phyloP scores from a whole-genome alignment of 441 rosid genomes.

The Croton laevigatus region DNA sequence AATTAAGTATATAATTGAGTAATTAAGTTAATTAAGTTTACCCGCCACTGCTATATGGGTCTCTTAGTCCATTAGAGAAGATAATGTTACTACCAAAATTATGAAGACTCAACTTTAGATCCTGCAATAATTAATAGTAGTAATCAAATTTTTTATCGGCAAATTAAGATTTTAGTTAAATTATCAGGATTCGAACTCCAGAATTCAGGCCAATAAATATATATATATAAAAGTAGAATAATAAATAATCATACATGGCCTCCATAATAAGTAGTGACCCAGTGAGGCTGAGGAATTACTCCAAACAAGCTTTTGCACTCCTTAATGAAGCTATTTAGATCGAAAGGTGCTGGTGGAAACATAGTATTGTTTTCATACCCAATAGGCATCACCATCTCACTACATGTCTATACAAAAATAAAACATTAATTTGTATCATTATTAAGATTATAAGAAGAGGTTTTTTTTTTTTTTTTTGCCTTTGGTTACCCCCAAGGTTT shows the following conservation, averaged over 20 bases:
- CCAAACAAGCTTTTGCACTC: conserved; percentile 42
- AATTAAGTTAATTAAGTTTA: conserved; percentile 14
- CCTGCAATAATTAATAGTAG: conserved; percentile 1
- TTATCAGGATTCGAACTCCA: too few species aligned
- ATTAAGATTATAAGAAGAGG: too few species aligned
- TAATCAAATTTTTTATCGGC: too few species aligned
- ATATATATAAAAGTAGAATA: background rate
- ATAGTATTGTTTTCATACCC: conserved; percentile 48
- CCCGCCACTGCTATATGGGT: conserved; percentile 81
- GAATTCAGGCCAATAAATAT: too few species aligned
- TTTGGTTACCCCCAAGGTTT: too few species aligned
- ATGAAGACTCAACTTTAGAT: conserved; percentile 36
- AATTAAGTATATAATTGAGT: too few species aligned
- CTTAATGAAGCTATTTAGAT: conserved; percentile 29
- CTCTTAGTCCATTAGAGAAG: conserved; percentile 69
- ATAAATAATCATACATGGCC: conserved; percentile 35
- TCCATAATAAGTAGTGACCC: conserved; percentile 69
- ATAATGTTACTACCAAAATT: conserved; percentile 72
- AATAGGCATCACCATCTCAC: conserved; percentile 57
- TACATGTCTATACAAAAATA: conserved; percentile 47
- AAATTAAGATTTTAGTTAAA: too few species aligned
- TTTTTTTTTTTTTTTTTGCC: too few species aligned
- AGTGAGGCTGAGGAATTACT: conserved; percentile 59
- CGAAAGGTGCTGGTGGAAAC: conserved; percentile 48
- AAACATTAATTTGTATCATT: too few species aligned